Evolutionary conservation across 352 stramenopile species (phyloP).

Genomic region (Pythium dissotocum): DNA sequence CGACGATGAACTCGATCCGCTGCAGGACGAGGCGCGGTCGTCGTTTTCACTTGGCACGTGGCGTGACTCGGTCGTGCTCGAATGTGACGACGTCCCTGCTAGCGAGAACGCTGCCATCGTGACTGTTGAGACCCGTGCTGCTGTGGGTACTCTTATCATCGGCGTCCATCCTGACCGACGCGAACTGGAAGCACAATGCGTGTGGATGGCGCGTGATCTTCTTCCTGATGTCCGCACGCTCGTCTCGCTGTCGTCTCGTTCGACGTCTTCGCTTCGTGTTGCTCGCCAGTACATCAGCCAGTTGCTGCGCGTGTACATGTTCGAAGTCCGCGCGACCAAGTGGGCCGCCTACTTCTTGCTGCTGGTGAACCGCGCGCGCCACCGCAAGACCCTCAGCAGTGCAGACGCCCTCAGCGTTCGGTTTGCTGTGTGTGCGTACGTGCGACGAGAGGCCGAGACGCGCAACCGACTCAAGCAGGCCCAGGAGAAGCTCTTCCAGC

Average conservation of each 20-base stretch:
- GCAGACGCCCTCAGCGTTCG: constrained; percentile 50
- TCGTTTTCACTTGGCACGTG: constrained; percentile 29
- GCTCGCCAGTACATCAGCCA: constrained; percentile 38
- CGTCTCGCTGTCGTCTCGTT: constrained; percentile 27
- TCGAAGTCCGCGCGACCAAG: constrained; percentile 78
- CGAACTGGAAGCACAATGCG: neutral
- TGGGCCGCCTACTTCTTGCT: constrained; percentile 79
- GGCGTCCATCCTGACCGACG: neutral
- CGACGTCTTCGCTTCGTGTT: constrained; percentile 26
- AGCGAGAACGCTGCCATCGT: neutral
- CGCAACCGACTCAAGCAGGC: constrained; percentile 45
- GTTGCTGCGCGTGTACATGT: constrained; percentile 54
- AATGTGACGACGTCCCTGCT: neutral
- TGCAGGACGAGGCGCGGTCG: constrained; percentile 5
- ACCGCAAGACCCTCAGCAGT: constrained; percentile 31
- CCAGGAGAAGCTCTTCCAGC: constrained; percentile 56
- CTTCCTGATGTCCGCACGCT: constrained; percentile 43
- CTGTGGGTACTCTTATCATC: neutral
- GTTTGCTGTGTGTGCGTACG: constrained; percentile 63
- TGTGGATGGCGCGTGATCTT: constrained; percentile 40
- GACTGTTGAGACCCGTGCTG: neutral
- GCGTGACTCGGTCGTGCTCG: constrained; percentile 15
- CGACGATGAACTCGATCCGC: constrained; percentile 5
- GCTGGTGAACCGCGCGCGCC: constrained; percentile 45
- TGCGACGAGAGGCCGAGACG: constrained; percentile 44